Conservation (phyloP, 1,284 basidiomycete species). For the Polyporus tsugae region DNA sequence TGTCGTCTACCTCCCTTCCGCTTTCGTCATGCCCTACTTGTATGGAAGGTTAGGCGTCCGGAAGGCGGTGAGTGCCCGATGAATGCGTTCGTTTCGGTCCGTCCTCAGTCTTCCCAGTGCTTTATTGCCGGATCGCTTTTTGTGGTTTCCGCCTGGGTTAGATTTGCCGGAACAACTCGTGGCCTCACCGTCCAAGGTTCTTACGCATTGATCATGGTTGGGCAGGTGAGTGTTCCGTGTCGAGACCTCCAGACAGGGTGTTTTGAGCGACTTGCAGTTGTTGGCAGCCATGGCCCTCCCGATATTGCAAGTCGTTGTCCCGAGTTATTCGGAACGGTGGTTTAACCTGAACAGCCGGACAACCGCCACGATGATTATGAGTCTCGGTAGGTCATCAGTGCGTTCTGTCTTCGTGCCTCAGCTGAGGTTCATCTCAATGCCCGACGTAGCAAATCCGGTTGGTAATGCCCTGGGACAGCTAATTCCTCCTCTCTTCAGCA, state of each 20-base stretch:
- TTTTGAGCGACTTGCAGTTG: conserved; percentile 45
- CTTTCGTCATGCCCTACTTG: conserved; percentile 63
- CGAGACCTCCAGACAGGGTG: neutral
- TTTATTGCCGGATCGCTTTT: conserved; percentile 61
- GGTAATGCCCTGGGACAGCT: conserved; percentile 71
- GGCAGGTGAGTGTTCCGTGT: conserved; percentile 58
- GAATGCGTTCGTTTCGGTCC: neutral
- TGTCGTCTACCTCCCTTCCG: conserved; percentile 66
- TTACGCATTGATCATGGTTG: conserved; percentile 71
- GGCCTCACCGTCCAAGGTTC: conserved; percentile 56
- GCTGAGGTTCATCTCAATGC: neutral
- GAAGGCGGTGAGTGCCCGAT: conserved; percentile 55
- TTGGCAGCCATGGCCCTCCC: conserved; percentile 66
- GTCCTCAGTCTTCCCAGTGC: conserved; percentile 47
- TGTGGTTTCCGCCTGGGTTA: conserved; percentile 74
- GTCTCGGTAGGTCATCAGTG: conserved; percentile 58
- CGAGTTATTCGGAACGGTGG: conserved; percentile 82
- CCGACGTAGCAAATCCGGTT: conserved; percentile 33
- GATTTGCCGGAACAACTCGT: conserved; percentile 71
- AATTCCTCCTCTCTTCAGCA: conserved; percentile 69
- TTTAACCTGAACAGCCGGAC: conserved; percentile 77
- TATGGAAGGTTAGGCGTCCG: conserved; percentile 67
- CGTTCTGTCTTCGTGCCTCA: neutral
- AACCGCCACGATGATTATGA: conserved; percentile 81
- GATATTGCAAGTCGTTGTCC: conserved; percentile 72